Evolutionary conservation across 2,329 filamentous ascomycete species (phyloP), one percentile per base, ranked within the genome.

Genomic region (Stromatinia cepivora): DNA sequence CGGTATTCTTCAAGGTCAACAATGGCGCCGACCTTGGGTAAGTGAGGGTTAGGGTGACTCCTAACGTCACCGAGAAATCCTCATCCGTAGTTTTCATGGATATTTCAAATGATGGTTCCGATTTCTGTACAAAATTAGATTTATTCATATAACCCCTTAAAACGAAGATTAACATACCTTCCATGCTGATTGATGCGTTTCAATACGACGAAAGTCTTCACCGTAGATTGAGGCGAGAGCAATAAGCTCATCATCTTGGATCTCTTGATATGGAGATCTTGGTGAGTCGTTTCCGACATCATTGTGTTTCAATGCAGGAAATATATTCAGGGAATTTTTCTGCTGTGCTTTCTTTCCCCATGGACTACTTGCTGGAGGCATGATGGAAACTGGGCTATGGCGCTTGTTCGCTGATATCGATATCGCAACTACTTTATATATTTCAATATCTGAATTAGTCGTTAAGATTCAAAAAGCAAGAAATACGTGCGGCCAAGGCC

Each of bases 221-320:
- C 90, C 90, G 78, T 95, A 98, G 63, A 98, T 96, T 54, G 94
- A 92, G 76, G 91, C 86, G 70, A 98, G 84, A 57, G 89, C 94
- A 78, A 95, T 87, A 69, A 97, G 85, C 81, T 98, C 95, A 78
- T 97, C 92, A 76, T 91, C 85, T 81, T 98, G 95, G 46, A 92
- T 88, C 81, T 96, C 91, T 73, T 89, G 87, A 81, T 97, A 97
- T 77, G 93, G 83, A 22, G 85, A 85, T 74, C 82, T 86, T 64
- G 80, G 77, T 56, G 78, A 77, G 17, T 70, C 82, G 74, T 80
- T 70, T 52, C 54, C 68, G 28, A 66, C 45, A 48, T 71, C 67
- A 42, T 63, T 71, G 11, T 69, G 58, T 63, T 75, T 74, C 46
- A 75, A 52, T 20, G 70, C 73, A n/a, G 77, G 73, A 70, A 76